phyloP scores from a whole-genome alignment of 352 stramenopile genomes.

The Pythium inflatum region DNA sequence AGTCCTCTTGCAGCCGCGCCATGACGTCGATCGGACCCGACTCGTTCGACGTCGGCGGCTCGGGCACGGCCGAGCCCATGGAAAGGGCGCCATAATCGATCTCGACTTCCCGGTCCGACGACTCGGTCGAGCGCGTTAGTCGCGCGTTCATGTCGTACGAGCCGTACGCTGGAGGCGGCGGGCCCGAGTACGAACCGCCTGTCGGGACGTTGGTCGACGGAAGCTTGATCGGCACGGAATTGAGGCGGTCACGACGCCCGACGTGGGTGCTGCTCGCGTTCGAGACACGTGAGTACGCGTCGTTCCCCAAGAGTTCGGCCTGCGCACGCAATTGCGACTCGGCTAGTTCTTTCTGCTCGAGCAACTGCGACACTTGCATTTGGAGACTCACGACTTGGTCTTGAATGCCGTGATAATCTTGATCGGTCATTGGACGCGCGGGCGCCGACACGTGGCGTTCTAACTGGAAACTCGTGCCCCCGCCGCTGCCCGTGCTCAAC shows the following conservation, averaged over 20 bases:
- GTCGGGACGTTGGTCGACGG: constrained; percentile 1
- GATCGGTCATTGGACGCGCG: constrained; percentile 44
- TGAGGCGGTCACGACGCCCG: constrained; percentile 51
- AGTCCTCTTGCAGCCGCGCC: constrained; percentile 31
- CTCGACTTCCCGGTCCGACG: constrained; percentile 32
- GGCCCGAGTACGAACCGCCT: not conserved
- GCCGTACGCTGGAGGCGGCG: too few relatives aligned
- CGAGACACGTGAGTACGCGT: constrained; percentile 17
- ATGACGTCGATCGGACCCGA: constrained; percentile 18
- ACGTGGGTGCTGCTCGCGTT: not conserved
- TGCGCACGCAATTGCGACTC: constrained; percentile 76
- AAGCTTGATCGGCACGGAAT: constrained; percentile 66
- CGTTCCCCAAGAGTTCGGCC: constrained; percentile 62
- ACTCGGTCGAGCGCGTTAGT: constrained; percentile 23
- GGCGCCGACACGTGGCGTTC: constrained; percentile 81
- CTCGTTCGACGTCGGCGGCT: constrained; percentile 28
- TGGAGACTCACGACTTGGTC: constrained; percentile 84
- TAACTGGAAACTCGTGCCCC: constrained; percentile 38
- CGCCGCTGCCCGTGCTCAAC: constrained; percentile 6
- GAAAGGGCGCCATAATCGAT: constrained; percentile 27
- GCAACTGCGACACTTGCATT: constrained; percentile 80
- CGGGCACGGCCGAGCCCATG: constrained; percentile 27
- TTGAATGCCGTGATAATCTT: constrained; percentile 60
- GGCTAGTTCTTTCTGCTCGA: constrained; percentile 85
- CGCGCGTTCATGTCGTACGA: constrained; percentile 26